phyloP scores from a whole-genome alignment of 1,284 basidiomycete species.

The Leccinum pallidistipes region DNA sequence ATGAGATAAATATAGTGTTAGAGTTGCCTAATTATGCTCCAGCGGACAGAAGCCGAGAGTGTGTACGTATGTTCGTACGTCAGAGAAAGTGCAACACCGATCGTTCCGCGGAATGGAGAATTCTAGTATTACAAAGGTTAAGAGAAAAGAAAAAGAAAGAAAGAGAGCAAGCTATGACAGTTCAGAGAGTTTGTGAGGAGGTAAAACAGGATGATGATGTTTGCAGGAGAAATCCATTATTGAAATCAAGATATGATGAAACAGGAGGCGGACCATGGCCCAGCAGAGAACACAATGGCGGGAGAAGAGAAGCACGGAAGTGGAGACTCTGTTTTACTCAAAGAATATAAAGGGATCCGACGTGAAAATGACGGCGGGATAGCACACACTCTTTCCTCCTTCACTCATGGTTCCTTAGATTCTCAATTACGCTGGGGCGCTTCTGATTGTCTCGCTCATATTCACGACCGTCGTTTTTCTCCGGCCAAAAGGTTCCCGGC shows the following conservation, averaged over 20 bases:
- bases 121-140: not conserved
- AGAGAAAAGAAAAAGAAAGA: not conserved
- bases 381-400: not conserved
- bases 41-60: not conserved
- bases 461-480: constrained; percentile 18
- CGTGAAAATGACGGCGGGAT: not conserved
- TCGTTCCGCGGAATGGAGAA: not conserved
- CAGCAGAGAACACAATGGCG: not conserved
- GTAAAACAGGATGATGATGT: not conserved
- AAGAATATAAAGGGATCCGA: not conserved
- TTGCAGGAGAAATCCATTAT: not conserved
- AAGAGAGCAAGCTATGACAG: not conserved
- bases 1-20: not conserved
- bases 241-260: not conserved
- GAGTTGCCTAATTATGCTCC: not conserved
- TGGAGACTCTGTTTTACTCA: not conserved
- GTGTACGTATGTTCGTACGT: too few relatives aligned
- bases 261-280: not conserved
- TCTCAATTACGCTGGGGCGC: constrained; percentile 26
- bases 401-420: constrained; percentile 17
- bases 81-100: too few relatives aligned
- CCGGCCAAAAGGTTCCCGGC: constrained; percentile 29
- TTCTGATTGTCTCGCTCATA: constrained; percentile 23
- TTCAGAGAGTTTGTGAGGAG: not conserved
- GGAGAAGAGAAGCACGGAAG: not conserved